phyloP scores from a whole-genome alignment of 139 green algal genomes.

The Tetradesmus lagerheimii region DNA sequence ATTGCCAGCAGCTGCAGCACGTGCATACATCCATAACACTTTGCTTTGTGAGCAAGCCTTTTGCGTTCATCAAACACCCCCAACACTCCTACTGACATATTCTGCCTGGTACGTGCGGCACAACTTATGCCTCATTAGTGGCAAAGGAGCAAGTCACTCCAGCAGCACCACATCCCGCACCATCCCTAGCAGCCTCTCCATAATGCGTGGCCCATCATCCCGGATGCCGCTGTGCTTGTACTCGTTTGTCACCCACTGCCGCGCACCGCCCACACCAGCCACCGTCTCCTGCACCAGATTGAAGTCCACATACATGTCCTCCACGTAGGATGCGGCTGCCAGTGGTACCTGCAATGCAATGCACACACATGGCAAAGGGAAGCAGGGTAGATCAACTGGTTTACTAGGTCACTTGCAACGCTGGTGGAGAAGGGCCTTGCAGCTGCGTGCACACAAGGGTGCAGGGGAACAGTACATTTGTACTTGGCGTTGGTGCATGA shows the following conservation, averaged over 20 bases:
- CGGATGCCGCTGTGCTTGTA: constrained; percentile 89
- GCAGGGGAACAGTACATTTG: too few relatives aligned
- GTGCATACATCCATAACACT: too few relatives aligned
- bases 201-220: constrained; percentile 79
- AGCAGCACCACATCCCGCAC: constrained; percentile 71
- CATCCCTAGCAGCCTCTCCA: constrained; percentile 87
- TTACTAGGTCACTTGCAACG: too few relatives aligned
- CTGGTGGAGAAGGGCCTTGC: too few relatives aligned
- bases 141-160: constrained; percentile 34
- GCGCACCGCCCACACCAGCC: constrained; percentile 64
- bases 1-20: not conserved
- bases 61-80: too few relatives aligned
- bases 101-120: too few relatives aligned
- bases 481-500: too few relatives aligned
- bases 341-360: constrained; percentile 11
- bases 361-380: not conserved
- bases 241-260: constrained; percentile 90
- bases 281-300: constrained; percentile 80
- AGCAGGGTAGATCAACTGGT: not conserved
- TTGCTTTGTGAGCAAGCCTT: too few relatives aligned
- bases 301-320: constrained; percentile 98
- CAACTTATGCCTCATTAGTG: too few relatives aligned
- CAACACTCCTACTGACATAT: too few relatives aligned
- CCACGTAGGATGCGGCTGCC: constrained; percentile 48
- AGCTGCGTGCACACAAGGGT: too few relatives aligned